A percentile compares a stretch with the other conserved stretches of the same genome.
These are phyloP conservation scores for Phytophthora syringae DNA, from an alignment of 352 stramenopile species.

Conservation along the genomic window DNA sequence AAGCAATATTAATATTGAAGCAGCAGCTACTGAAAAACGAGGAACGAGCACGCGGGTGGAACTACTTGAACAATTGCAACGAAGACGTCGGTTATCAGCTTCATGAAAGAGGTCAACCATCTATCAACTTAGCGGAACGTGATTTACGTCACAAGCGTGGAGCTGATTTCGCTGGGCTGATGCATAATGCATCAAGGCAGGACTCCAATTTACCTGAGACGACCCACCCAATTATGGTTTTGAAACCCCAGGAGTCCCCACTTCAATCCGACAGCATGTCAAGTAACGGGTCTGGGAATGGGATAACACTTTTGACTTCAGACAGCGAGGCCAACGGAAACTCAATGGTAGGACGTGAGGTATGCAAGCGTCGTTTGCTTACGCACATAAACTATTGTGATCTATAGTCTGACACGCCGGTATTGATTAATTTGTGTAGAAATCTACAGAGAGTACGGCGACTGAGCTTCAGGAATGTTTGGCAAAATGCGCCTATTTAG, in stretches of 20 bases:
- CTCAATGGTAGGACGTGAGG: constrained; percentile 14
- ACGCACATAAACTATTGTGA: neutral
- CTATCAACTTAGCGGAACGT: neutral
- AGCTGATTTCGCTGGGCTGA: neutral
- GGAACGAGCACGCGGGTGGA: neutral
- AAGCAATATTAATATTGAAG: constrained; percentile 34
- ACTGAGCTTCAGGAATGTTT: constrained; percentile 31
- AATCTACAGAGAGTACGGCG: neutral
- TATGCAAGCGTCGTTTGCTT: neutral
- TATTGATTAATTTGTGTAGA: neutral
- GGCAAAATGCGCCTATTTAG: constrained; percentile 33
- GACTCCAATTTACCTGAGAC: neutral
- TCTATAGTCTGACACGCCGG: neutral
- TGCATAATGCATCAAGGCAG: neutral
- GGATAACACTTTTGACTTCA: neutral
- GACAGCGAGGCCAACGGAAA: neutral
- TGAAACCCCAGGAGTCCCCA: constrained; percentile 14
- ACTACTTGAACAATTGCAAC: neutral
- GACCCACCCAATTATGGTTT: constrained; percentile 23
- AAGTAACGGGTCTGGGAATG: constrained; percentile 17
- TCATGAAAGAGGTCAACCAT: neutral
- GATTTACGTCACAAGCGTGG: neutral
- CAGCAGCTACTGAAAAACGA: constrained; percentile 20
- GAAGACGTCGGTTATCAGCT: neutral
- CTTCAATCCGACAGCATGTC: constrained; percentile 4